These are phyloP conservation scores for Talaromyces albobiverticillius DNA, from an alignment of 2,329 filamentous ascomycete genomes.

Conservation along the genomic window DNA sequence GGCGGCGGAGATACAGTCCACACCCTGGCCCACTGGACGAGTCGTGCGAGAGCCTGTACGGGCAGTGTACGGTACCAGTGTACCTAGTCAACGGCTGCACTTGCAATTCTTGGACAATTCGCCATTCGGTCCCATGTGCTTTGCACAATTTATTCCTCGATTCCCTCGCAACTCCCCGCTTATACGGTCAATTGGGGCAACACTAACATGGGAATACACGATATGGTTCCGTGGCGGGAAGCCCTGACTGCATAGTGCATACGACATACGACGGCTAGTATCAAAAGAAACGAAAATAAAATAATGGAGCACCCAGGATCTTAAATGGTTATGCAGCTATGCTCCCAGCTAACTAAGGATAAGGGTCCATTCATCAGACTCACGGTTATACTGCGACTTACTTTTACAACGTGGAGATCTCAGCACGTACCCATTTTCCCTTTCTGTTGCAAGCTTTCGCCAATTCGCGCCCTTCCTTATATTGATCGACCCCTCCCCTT, in stretches of 20 bases:
- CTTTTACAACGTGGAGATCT: slow-evolving; percentile 11
- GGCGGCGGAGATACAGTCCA: slow-evolving; percentile 2
- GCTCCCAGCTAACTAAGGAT: neutral
- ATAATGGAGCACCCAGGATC: neutral
- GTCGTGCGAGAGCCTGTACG: neutral
- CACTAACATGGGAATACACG: neutral
- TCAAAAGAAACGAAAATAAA: neutral
- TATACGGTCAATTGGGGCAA: slow-evolving; percentile 1
- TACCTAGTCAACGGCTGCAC: slow-evolving; percentile 2
- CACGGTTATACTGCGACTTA: slow-evolving; percentile 1
- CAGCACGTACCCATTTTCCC: too few species aligned
- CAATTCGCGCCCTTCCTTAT: too few species aligned
- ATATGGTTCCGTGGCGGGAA: neutral
- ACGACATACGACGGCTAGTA: neutral
- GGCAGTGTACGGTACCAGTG: too few species aligned
- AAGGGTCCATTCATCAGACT: slow-evolving; percentile 8
- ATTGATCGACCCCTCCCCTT: neutral
- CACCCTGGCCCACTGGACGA: neutral
- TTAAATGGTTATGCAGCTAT: neutral
- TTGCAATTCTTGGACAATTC: slow-evolving; percentile 4
- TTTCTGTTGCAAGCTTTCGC: too few species aligned
- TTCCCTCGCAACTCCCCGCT: neutral
- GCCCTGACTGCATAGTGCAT: neutral
- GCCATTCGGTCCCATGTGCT: neutral
- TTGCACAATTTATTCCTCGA: neutral